phyloP scores from a whole-genome alignment of 306 rosid species.

The Castanopsis chinensis region DNA sequence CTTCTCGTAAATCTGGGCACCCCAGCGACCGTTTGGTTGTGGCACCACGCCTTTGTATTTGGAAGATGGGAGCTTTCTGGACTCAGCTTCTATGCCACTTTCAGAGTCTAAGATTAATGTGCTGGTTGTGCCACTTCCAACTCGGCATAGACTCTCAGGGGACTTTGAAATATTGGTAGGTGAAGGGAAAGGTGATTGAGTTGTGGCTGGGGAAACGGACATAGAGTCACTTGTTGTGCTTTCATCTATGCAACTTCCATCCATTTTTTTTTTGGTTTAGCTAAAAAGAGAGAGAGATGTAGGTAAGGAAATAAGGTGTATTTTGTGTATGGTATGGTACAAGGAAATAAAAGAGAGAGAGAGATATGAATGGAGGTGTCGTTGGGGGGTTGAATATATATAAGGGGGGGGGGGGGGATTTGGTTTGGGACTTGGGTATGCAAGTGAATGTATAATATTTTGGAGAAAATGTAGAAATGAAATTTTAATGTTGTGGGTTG shows the following conservation, averaged over 20 bases:
- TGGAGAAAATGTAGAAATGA: not conserved
- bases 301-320: slow-evolving; percentile 4
- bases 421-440: not conserved
- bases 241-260: slow-evolving; percentile 64
- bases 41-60: slow-evolving; percentile 97
- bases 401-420: slow-evolving; percentile 15
- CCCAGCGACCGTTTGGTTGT: slow-evolving; percentile 98
- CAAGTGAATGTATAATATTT: slow-evolving; percentile 10
- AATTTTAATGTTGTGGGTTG: not conserved
- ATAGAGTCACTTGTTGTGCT: slow-evolving; percentile 71
- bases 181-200: not conserved
- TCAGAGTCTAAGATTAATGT: slow-evolving; percentile 47
- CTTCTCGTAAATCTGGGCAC: slow-evolving; percentile 99
- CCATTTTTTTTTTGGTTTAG: slow-evolving; percentile 41
- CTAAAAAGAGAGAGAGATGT: not conserved
- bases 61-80: slow-evolving; percentile 80
- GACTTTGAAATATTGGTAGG: slow-evolving; percentile 8
- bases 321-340: slow-evolving; percentile 8
- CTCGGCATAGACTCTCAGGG: slow-evolving; percentile 52
- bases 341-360: not conserved
- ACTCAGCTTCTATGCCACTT: slow-evolving; percentile 63
- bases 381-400: slow-evolving; percentile 59
- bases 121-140: slow-evolving; percentile 80
- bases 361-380: slow-evolving; percentile 30
- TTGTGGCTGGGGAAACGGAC: slow-evolving; percentile 28